Base-by-base conservation (phyloP, 192 early-diverging fungal genomes). In the Entrophospora sp. region DNA sequence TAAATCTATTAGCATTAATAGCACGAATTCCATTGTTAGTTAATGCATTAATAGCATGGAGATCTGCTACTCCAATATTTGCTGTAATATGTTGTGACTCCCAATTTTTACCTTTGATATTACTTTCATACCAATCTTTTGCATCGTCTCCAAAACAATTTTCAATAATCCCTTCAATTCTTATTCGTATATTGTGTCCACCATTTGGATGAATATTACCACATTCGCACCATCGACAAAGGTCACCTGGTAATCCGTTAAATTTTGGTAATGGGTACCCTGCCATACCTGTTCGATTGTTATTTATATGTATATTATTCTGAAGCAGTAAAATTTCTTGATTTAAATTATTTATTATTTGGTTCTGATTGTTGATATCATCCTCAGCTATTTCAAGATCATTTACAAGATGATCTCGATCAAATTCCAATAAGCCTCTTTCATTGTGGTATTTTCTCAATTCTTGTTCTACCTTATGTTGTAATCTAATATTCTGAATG, bases 1-100 rank as follows among this genome's bases (percentile, higher is more conserved):
- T 10, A 57, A 57, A 57, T 12, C 34, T 25, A 32, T 57, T 57
- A 31, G n/a, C 55, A 57, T 57, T 57, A 57, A 57, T 57, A 57
- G 55, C 55, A 57, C 55, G 55, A 34, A 57, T 34, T 36, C 30
- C 55, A 57, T 57, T 57, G 13, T 32, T 57, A 34, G 30, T 31
- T 20, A 31, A 31, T 35, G 7, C 53, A 56, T 56, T 56, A 28
- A 56, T 56, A 35, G 53, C 53, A 36, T 28, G 7, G 18, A 22
- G 13, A 57, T 57, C 22, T 32, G 30, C 55, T 34, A 57, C 9
- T 34, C 55, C 55, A 4, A 31, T 57, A 57, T 57, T 57, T 10
- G 28, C 55, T n/a, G 30, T 57, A 57, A 57, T 57, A 36, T 57
- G 28, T 34, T 32, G 55, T 12, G 34, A 57, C 34, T 57, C 31